Percentiles rank a stretch among this genome's conserved stretches.
Conservation (phyloP, 139 green algal genomes). For the Chlorella sorokiniana region DNA sequence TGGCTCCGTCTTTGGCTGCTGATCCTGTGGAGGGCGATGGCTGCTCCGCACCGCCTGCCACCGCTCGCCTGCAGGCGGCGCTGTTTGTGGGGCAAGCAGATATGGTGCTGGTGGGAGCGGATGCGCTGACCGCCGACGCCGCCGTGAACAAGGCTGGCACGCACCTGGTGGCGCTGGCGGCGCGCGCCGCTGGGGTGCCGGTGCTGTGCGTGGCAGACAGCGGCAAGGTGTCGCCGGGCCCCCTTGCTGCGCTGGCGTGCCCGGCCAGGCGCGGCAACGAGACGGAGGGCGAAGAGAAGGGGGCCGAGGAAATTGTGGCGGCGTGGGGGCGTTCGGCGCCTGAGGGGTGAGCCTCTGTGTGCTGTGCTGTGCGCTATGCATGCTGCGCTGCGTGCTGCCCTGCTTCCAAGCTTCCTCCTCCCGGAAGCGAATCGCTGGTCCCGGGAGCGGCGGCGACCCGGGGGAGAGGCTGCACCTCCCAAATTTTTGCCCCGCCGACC, state of each 20-base stretch:
- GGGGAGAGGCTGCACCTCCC: too few relatives aligned
- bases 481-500: neutral
- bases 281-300: constrained; percentile 7
- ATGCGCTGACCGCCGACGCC: constrained; percentile 35
- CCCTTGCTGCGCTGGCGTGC: neutral
- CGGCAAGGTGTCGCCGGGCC: constrained; percentile 37
- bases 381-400: neutral
- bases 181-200: constrained; percentile 32
- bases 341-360: neutral
- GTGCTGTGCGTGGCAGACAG: constrained; percentile 41
- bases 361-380: neutral
- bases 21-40: neutral
- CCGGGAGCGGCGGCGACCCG: too few relatives aligned
- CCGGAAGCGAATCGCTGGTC: neutral
- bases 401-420: neutral
- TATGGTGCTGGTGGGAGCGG: constrained; percentile 52
- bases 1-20: neutral
- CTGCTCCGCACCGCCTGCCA: neutral
- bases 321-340: neutral
- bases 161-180: constrained; percentile 46
- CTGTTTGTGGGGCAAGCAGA: constrained; percentile 38
- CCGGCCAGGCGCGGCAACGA: neutral
- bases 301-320: neutral
- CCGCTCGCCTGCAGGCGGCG: constrained; percentile 27
- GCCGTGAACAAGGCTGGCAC: constrained; percentile 59